phyloP scores from a whole-genome alignment of 352 stramenopile genomes.

The Phytopythium ostracodes region DNA sequence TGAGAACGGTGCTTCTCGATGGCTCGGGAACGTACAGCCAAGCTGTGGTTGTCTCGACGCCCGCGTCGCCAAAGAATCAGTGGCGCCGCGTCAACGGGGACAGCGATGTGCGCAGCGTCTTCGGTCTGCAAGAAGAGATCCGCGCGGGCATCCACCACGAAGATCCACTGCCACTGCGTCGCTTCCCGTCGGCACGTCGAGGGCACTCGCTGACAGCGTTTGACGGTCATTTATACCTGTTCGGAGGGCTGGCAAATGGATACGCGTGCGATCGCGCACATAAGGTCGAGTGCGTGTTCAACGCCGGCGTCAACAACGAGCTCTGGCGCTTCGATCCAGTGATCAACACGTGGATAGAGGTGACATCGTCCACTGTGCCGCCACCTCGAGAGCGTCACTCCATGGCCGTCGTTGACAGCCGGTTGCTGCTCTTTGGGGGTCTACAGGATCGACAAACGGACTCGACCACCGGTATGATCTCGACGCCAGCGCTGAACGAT shows the following conservation, averaged over 20 bases:
- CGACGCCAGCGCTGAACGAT: conserved; percentile 37
- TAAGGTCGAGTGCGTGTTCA: conserved; percentile 36
- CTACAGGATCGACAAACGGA: conserved; percentile 17
- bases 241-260: conserved; percentile 52
- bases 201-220: conserved; percentile 55
- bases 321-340: conserved; percentile 62
- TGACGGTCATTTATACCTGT: conserved; percentile 53
- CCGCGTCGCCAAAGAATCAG: conserved; percentile 26
- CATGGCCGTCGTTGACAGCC: conserved; percentile 32
- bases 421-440: conserved; percentile 62
- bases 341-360: conserved; percentile 48
- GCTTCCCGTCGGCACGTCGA: conserved; percentile 47
- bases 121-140: conserved; percentile 22
- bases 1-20: conserved; percentile 44
- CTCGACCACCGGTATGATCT: conserved; percentile 7
- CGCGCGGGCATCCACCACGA: conserved; percentile 26
- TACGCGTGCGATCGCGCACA: conserved; percentile 51
- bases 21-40: conserved; percentile 31
- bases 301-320: conserved; percentile 49
- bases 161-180: conserved; percentile 23
- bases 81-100: conserved; percentile 28
- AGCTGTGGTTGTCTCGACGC: conserved; percentile 28
- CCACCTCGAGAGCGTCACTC: conserved; percentile 57
- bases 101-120: conserved; percentile 25
- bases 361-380: conserved; percentile 17